Evolutionary conservation across 306 rosid genomes (phyloP).

Genomic region (Prunus mongolica): DNA sequence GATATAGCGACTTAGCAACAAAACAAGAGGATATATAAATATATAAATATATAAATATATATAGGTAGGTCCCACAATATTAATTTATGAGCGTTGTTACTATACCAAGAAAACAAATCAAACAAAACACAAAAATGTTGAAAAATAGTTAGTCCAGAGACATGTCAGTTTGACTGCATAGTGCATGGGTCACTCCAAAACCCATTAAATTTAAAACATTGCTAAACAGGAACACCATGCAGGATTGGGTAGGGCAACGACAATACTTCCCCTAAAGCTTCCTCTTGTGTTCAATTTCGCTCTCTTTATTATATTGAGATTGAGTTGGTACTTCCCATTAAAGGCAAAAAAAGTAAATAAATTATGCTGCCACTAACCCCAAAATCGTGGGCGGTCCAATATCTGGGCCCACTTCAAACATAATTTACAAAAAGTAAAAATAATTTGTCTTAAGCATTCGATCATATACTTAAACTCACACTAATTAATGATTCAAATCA

Average conservation of each 20-base stretch:
- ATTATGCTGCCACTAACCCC: slow-evolving; percentile 2
- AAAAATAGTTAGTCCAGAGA: not conserved
- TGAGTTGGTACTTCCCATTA: not conserved
- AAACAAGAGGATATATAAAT: too few relatives aligned
- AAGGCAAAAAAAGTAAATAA: not conserved
- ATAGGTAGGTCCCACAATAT: too few relatives aligned
- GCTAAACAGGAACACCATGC: not conserved
- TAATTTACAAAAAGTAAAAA: slow-evolving; percentile 1
- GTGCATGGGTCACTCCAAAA: not conserved
- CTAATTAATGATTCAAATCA: not conserved
- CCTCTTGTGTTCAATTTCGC: slow-evolving; percentile 9
- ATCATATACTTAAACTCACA: not conserved
- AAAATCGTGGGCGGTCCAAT: slow-evolving; percentile 17
- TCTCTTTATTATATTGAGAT: not conserved
- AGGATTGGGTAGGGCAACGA: not conserved
- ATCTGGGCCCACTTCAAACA: slow-evolving; percentile 4
- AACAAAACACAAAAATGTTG: not conserved
- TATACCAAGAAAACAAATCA: too few relatives aligned
- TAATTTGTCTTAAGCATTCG: slow-evolving; percentile 6
- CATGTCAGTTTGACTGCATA: not conserved
- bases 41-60: too few relatives aligned
- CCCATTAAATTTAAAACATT: too few relatives aligned
- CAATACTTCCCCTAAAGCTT: not conserved
- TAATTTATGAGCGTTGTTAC: too few relatives aligned
- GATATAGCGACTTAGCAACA: too few relatives aligned